Evolutionary conservation across 257 asterid species (phyloP).

Genomic region (Hygrophila difformis): DNA sequence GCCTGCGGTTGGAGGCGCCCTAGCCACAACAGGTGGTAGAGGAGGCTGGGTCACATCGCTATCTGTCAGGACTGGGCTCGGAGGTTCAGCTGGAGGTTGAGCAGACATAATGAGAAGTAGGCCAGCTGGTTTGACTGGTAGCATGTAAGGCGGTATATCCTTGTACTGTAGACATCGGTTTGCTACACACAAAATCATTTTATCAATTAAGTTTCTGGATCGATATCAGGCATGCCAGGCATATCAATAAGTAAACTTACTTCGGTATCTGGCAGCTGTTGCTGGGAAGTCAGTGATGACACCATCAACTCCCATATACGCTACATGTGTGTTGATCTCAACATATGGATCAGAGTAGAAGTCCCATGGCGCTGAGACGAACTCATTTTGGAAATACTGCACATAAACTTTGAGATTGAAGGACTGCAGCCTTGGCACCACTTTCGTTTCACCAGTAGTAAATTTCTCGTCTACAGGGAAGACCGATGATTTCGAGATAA

Average conservation of each 20-base stretch:
- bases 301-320: constrained; percentile 31
- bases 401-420: constrained; percentile 48
- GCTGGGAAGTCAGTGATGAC: constrained; percentile 62
- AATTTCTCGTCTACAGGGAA: constrained; percentile 32
- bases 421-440: constrained; percentile 51
- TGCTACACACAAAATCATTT: constrained; percentile 31
- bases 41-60: constrained; percentile 55
- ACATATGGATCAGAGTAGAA: constrained; percentile 64
- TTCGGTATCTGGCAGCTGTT: constrained; percentile 64
- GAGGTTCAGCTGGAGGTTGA: constrained; percentile 75
- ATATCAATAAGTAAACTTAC: constrained; percentile 38
- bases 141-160: constrained; percentile 43
- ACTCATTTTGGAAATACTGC: constrained; percentile 60
- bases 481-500: constrained; percentile 44
- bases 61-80: constrained; percentile 46
- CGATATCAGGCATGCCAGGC: not conserved
- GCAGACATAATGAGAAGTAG: constrained; percentile 30
- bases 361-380: constrained; percentile 82
- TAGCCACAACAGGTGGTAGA: constrained; percentile 46
- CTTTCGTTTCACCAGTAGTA: constrained; percentile 25
- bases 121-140: constrained; percentile 42
- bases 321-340: constrained; percentile 42
- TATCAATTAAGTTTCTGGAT: not conserved
- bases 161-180: constrained; percentile 60
- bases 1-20: constrained; percentile 20